phyloP scores from a whole-genome alignment of 2,329 filamentous ascomycete genomes.

The Aspergillus ibericus region DNA sequence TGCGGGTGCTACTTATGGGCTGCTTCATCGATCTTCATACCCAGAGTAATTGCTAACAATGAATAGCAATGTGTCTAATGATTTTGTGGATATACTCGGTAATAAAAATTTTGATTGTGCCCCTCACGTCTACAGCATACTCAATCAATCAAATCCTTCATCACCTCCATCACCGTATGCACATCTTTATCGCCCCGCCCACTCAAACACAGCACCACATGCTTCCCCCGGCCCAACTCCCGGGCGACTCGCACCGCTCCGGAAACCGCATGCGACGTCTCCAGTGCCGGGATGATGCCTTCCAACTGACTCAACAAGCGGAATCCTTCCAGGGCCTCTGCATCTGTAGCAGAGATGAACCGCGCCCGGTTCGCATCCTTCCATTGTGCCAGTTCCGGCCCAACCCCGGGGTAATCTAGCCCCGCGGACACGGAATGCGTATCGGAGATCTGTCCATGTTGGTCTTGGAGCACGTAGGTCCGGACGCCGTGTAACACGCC shows the following conservation, averaged over 20 bases:
- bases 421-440: constrained; percentile 94
- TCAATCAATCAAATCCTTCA: constrained; percentile 61
- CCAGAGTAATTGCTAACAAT: too few species aligned
- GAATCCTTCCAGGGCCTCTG: constrained; percentile 83
- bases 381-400: constrained; percentile 85
- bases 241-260: constrained; percentile 85
- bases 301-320: constrained; percentile 78
- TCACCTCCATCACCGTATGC: constrained; percentile 88
- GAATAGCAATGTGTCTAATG: too few species aligned
- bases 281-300: constrained; percentile 92
- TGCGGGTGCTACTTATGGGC: too few species aligned
- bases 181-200: constrained; percentile 96
- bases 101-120: too few species aligned
- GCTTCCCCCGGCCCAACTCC: constrained; percentile 79
- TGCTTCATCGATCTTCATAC: too few species aligned
- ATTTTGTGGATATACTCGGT: too few species aligned
- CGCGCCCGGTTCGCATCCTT: constrained; percentile 81
- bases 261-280: constrained; percentile 86
- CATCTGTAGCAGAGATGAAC: constrained; percentile 85
- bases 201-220: constrained; percentile 87
- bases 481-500: constrained; percentile 94
- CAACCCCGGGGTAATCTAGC: constrained; percentile 92
- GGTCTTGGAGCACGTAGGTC: constrained; percentile 88
- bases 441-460: constrained; percentile 83
- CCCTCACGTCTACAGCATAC: too few species aligned